Evolutionary conservation across 495 filamentous ascomycete species (phyloP).

Genomic region (Neurospora cerealis): DNA sequence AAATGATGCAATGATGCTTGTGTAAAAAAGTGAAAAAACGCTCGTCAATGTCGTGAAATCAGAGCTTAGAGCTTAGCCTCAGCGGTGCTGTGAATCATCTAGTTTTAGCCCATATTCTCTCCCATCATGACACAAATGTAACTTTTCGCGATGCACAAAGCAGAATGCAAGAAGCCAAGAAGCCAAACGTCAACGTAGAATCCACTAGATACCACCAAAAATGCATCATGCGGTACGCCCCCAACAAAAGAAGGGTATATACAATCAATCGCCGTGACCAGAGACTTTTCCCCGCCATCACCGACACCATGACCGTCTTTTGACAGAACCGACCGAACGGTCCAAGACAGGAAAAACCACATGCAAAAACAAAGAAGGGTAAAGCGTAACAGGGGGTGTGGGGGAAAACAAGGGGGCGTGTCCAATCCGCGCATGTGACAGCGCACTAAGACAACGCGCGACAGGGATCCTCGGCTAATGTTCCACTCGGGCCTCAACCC

Average conservation of each 20-base stretch:
- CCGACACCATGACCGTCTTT: background rate
- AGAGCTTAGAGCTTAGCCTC: background rate
- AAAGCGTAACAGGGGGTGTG: background rate
- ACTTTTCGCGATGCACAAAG: background rate
- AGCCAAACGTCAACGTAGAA: background rate
- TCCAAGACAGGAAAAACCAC: background rate
- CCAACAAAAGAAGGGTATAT: background rate
- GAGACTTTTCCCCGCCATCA: background rate
- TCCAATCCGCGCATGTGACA: background rate
- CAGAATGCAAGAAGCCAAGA: background rate
- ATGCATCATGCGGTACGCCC: background rate
- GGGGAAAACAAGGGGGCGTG: background rate
- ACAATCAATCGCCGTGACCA: background rate
- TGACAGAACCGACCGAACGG: background rate
- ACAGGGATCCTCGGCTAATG: background rate
- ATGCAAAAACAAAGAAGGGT: background rate
- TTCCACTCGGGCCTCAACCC: background rate
- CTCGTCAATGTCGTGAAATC: background rate
- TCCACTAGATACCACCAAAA: background rate
- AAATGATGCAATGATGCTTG: background rate
- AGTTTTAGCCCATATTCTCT: background rate
- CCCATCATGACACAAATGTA: background rate
- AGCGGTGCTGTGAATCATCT: background rate
- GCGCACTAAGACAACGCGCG: background rate
- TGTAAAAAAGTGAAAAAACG: background rate